phyloP scores from a whole-genome alignment of 306 rosid species.

The Dryas octopetala region DNA sequence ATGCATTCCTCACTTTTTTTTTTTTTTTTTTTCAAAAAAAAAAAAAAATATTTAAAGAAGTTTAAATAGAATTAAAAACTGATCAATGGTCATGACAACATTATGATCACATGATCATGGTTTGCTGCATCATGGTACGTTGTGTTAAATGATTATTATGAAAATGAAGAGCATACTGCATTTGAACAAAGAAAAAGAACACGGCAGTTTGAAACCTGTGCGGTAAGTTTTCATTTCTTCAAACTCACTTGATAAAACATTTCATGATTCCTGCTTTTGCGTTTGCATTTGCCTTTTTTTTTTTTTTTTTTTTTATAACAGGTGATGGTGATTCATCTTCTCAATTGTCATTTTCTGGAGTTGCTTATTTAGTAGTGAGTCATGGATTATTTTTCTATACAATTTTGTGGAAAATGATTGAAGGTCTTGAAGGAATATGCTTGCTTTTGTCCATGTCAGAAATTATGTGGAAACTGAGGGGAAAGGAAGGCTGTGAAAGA shows the following conservation, averaged over 20 bases:
- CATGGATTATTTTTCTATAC: neutral
- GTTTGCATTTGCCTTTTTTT: neutral
- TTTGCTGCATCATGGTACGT: too few species aligned
- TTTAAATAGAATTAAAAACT: too few species aligned
- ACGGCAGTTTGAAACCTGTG: neutral
- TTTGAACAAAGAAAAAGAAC: neutral
- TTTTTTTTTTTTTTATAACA: neutral
- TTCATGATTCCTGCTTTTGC: neutral
- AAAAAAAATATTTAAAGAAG: too few species aligned
- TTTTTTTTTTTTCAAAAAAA: too few species aligned
- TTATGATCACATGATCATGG: too few species aligned
- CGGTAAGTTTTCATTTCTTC: neutral
- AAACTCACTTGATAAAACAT: neutral
- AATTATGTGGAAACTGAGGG: neutral
- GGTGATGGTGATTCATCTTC: neutral
- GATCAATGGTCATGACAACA: too few species aligned
- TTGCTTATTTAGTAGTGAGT: too few species aligned
- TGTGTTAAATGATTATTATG: too few species aligned
- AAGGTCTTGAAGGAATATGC: neutral
- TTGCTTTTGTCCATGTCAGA: neutral
- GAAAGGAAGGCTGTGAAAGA: too few species aligned
- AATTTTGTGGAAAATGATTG: neutral
- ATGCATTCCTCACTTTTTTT: too few species aligned
- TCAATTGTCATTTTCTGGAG: too few species aligned
- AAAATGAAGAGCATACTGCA: too few species aligned